These are phyloP conservation scores for Hysterium pulicare DNA, from an alignment of 2,329 filamentous ascomycete genomes.

Conservation along the genomic window DNA sequence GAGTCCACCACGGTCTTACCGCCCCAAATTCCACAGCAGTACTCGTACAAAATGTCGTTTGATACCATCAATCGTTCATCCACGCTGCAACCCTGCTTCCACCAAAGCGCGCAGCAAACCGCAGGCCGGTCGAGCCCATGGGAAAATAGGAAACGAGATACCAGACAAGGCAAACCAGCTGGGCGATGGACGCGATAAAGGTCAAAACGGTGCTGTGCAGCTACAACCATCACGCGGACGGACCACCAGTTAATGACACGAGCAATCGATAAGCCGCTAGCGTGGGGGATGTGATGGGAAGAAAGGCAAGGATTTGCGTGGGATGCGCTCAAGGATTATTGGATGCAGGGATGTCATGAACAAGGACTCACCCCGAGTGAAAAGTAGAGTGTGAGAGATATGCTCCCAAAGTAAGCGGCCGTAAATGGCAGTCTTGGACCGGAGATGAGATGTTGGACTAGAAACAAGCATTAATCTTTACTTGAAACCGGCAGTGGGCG, in stretches of 20 bases:
- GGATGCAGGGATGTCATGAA: constrained; percentile 17
- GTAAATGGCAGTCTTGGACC: constrained; percentile 86
- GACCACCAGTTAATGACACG: constrained; percentile 29
- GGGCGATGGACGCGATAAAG: constrained; percentile 75
- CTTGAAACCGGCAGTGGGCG: constrained; percentile 7
- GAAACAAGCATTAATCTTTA: constrained; percentile 14
- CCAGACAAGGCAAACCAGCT: constrained; percentile 81
- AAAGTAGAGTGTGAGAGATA: constrained; percentile 85
- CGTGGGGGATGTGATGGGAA: constrained; percentile 22
- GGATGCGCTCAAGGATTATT: constrained; percentile 11
- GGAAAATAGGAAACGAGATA: constrained; percentile 97
- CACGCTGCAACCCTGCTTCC: constrained; percentile 80
- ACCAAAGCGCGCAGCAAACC: constrained; percentile 82
- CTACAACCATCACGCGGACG: constrained; percentile 51
- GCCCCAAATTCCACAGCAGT: constrained; percentile 8
- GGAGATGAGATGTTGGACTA: constrained; percentile 76
- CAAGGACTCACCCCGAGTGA: constrained; percentile 74
- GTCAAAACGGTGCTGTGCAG: constrained; percentile 82
- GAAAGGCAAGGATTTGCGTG: constrained; percentile 20
- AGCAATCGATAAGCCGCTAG: constrained; percentile 28
- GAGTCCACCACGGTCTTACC: constrained; percentile 11
- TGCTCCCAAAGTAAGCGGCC: constrained; percentile 90
- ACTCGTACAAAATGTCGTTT: constrained; percentile 11
- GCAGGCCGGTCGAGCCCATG: constrained; percentile 86
- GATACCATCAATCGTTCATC: constrained; percentile 65